Evolutionary conservation across 176 grass and related monocot genomes (phyloP).

Genomic region (Carex pumila): DNA sequence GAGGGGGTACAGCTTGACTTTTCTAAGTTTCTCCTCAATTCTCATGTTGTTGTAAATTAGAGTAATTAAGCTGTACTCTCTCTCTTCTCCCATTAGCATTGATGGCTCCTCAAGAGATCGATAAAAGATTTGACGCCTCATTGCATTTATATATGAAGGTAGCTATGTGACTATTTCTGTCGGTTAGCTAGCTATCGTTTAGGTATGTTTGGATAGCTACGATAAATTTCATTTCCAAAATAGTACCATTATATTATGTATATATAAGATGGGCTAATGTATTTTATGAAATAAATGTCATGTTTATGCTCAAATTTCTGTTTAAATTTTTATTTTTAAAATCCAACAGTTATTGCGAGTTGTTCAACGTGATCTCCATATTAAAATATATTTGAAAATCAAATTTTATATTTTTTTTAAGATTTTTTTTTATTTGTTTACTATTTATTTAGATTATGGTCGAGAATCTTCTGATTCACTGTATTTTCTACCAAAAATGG

Average conservation of each 20-base stretch:
- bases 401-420: no score
- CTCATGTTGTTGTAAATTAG: neutral
- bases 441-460: neutral
- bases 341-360: no score
- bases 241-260: neutral
- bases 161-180: neutral
- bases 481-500: no score
- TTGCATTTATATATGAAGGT: slow-evolving; percentile 7
- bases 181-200: neutral
- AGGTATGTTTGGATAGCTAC: neutral
- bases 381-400: no score
- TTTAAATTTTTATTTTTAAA: no score
- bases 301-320: no score
- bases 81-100: slow-evolving; percentile 30
- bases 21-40: neutral
- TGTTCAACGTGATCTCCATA: no score
- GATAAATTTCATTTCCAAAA: neutral
- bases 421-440: no score
- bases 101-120: neutral
- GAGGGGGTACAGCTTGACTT: slow-evolving; percentile 24
- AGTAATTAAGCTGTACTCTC: slow-evolving; percentile 27
- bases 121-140: neutral
- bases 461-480: no score
- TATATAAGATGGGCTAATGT: no score
- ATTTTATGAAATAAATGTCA: no score